phyloP scores from a whole-genome alignment of 139 green algal species.

The Astrephomene gubernaculifera region DNA sequence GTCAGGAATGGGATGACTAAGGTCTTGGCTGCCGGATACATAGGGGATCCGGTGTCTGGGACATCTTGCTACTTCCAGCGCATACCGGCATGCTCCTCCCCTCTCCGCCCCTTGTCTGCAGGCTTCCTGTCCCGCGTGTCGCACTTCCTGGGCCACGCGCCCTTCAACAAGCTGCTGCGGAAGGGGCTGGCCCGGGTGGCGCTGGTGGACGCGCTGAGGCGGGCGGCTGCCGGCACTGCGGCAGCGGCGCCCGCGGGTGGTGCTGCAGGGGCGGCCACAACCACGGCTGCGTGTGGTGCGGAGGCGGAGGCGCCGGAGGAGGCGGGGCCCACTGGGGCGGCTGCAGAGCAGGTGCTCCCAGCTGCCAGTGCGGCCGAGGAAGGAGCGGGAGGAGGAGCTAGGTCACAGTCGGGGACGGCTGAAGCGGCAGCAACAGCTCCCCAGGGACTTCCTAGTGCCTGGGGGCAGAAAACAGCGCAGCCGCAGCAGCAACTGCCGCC shows the following conservation, averaged over 20 bases:
- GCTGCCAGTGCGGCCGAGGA: too few relatives aligned
- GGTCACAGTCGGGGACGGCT: too few relatives aligned
- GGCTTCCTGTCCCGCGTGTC: slow-evolving; percentile 61
- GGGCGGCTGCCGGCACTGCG: not conserved
- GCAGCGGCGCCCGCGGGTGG: slow-evolving; percentile 2
- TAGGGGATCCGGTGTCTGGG: too few relatives aligned
- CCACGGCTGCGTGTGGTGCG: not conserved
- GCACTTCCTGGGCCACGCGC: slow-evolving; percentile 76
- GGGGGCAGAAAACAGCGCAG: not conserved
- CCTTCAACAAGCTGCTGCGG: slow-evolving; percentile 86
- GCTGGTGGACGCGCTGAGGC: slow-evolving; percentile 65
- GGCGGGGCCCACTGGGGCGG: too few relatives aligned
- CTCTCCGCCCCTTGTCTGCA: not conserved
- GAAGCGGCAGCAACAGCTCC: too few relatives aligned
- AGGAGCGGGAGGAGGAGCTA: not conserved
- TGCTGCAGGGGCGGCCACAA: not conserved
- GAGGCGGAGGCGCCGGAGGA: not conserved
- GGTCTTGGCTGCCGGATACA: too few relatives aligned
- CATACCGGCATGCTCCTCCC: not conserved
- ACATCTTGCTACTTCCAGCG: not conserved
- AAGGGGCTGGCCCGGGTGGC: slow-evolving; percentile 78
- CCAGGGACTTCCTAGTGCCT: too few relatives aligned
- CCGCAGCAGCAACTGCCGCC: not conserved
- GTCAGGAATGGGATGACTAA: too few relatives aligned
- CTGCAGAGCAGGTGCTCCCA: too few relatives aligned